Conservation (phyloP, 768 basidiomycete genomes). For the Boletus rex-veris region DNA sequence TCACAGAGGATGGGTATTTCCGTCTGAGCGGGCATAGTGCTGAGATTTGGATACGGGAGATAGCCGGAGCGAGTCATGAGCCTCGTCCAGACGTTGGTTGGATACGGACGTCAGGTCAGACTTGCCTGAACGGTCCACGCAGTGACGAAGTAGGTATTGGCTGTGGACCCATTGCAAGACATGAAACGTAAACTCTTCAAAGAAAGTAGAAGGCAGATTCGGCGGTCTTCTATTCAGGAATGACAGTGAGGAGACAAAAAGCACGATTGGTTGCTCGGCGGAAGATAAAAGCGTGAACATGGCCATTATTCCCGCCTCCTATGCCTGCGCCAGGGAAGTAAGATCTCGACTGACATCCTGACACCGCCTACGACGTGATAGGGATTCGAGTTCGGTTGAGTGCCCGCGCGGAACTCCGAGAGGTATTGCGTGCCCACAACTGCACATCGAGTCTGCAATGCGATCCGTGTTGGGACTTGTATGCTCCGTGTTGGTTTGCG, state of each 20-base stretch:
- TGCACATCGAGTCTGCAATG: no score
- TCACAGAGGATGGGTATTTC: neutral
- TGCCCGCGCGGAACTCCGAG: neutral
- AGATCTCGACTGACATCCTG: no score
- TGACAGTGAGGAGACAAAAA: neutral
- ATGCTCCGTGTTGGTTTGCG: neutral
- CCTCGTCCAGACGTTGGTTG: neutral
- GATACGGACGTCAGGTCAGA: neutral
- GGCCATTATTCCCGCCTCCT: no score
- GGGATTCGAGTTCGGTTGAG: no score
- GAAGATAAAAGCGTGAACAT: no score
- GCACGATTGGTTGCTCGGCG: neutral
- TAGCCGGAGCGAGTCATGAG: neutral
- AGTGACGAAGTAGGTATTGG: no score
- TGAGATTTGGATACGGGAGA: neutral
- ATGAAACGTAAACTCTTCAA: no score
- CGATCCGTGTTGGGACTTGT: no score
- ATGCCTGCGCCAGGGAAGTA: no score
- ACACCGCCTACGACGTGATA: no score
- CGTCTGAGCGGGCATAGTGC: conserved; percentile 1
- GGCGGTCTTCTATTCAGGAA: neutral
- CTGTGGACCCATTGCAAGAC: no score
- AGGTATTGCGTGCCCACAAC: no score
- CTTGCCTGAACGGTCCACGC: neutral
- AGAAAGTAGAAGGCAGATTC: neutral